Conservation (phyloP, 345 rosid species). For the Eucalyptus sp. region DNA sequence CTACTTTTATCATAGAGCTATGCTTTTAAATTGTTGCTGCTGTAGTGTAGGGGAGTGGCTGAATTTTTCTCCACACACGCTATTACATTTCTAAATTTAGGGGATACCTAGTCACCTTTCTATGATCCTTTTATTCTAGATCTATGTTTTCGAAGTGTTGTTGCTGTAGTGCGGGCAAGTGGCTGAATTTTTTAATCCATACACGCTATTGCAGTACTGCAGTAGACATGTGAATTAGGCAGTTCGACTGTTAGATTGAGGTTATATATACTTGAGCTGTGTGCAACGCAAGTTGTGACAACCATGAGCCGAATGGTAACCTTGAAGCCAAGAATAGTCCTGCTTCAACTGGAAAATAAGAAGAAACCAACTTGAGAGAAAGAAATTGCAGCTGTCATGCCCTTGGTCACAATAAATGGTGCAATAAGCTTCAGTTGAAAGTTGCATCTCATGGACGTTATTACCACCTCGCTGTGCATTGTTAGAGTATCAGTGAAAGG, state of each 20-base stretch:
- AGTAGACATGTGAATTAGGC: background rate
- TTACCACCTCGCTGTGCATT: background rate
- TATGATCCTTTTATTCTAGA: background rate
- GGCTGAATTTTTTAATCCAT: background rate
- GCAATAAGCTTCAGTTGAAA: background rate
- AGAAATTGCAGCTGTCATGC: background rate
- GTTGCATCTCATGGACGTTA: background rate
- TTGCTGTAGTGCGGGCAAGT: background rate
- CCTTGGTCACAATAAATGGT: background rate
- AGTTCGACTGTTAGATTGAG: background rate
- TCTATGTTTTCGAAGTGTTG: background rate
- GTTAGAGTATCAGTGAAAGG: background rate
- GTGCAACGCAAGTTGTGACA: background rate
- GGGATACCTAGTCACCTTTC: background rate
- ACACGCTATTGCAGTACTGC: background rate
- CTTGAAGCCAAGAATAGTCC: background rate
- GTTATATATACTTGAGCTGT: background rate
- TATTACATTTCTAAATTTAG: background rate
- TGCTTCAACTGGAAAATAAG: background rate
- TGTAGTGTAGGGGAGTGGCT: background rate
- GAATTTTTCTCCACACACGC: background rate
- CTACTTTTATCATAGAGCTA: background rate
- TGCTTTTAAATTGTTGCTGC: background rate
- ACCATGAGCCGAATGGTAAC: background rate
- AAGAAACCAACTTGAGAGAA: background rate